Percentiles rank a stretch among this genome's conserved stretches.
Evolutionary conservation across 805 yeast species (phyloP).

Genomic region (Jamesozyma lodderae): DNA sequence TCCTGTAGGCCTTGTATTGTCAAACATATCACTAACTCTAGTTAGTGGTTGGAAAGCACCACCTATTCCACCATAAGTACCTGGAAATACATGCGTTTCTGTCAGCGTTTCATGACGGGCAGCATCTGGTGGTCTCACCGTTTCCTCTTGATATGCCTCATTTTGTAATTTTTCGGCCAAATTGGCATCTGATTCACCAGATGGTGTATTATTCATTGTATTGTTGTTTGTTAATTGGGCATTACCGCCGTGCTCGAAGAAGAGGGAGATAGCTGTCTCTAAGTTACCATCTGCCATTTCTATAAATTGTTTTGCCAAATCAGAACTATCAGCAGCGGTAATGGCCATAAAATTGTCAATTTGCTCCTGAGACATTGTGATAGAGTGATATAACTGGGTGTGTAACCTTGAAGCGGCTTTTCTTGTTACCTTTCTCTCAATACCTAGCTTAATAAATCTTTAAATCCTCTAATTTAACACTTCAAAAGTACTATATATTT

Average conservation of each 20-base stretch:
- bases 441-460: no score
- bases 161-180: constrained; percentile 55
- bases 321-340: constrained; percentile 62
- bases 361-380: constrained; percentile 35
- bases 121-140: constrained; percentile 69
- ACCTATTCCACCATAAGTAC: constrained; percentile 33
- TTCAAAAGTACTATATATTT: no score
- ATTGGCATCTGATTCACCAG: constrained; percentile 35
- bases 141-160: constrained; percentile 44
- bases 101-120: constrained; percentile 62
- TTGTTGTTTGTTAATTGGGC: constrained; percentile 9
- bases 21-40: constrained; percentile 27
- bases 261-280: constrained; percentile 78
- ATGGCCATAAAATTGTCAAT: constrained; percentile 74
- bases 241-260: constrained; percentile 54
- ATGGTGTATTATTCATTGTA: constrained; percentile 4
- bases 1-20: constrained; percentile 28
- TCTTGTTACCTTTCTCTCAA: no score
- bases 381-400: no score
- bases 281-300: constrained; percentile 70
- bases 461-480: no score
- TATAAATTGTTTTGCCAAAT: constrained; percentile 63
- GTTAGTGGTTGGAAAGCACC: constrained; percentile 27
- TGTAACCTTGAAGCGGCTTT: no score
- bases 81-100: constrained; percentile 29